These are phyloP conservation scores for Kluyveromyces marxianus DNA, from an alignment of 1,139 yeast species.

Conservation along the genomic window DNA sequence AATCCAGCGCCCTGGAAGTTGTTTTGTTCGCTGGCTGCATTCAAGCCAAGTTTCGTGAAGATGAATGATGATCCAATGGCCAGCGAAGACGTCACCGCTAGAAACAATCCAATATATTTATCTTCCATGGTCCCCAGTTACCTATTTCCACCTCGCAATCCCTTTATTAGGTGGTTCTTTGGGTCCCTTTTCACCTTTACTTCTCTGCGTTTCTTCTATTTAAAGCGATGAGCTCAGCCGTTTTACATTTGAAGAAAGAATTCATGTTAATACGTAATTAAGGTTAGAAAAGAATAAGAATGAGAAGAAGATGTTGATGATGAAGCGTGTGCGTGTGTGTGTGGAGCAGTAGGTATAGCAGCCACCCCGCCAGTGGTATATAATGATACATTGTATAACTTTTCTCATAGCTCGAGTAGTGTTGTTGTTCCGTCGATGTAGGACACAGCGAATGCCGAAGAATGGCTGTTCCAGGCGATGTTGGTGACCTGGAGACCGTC, in stretches of 20 bases:
- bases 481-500: constrained; percentile 16
- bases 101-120: constrained; percentile 80
- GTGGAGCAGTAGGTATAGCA: too few species aligned
- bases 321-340: too few species aligned
- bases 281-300: too few species aligned
- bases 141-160: background rate
- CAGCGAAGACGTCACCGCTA: constrained; percentile 80
- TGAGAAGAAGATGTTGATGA: too few species aligned
- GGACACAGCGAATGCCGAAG: constrained; percentile 15
- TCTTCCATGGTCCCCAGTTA: constrained; percentile 34
- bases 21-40: constrained; percentile 54
- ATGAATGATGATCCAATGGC: constrained; percentile 90
- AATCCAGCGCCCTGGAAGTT: constrained; percentile 66
- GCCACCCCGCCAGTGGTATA: background rate
- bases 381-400: background rate
- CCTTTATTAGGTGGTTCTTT: background rate
- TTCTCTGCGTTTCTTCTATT: too few species aligned
- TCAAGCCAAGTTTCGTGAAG: constrained; percentile 80
- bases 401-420: constrained; percentile 4
- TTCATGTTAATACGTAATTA: too few species aligned
- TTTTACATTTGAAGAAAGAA: too few species aligned
- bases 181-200: too few species aligned
- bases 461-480: constrained; percentile 18
- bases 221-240: too few species aligned
- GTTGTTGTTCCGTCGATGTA: constrained; percentile 13